Evolutionary conservation across 208 protist species (phyloP).

Genomic region (Trichomonas vaginalis): DNA sequence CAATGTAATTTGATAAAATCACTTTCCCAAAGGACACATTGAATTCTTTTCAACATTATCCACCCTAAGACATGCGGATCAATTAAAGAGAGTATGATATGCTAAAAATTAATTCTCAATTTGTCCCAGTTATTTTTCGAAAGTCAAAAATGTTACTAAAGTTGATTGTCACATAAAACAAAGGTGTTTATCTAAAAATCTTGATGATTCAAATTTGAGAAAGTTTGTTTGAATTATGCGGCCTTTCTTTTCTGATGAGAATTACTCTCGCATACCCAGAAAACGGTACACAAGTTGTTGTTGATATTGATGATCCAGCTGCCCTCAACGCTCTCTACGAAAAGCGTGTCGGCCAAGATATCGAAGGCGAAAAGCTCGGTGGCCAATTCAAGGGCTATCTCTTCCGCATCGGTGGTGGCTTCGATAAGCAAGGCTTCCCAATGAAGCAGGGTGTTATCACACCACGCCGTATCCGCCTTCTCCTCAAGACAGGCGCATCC

Average conservation of each 20-base stretch:
- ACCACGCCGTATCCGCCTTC: conserved; percentile 76
- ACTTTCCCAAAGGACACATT: too few species aligned
- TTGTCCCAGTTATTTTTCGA: too few species aligned
- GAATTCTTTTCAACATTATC: too few species aligned
- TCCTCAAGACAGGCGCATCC: too few species aligned
- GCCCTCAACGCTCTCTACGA: background rate
- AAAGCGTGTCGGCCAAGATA: background rate
- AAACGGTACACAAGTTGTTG: conserved; percentile 59
- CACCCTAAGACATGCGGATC: too few species aligned
- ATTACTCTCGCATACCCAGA: conserved; percentile 54
- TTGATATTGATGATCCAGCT: conserved; percentile 60
- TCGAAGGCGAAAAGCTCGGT: conserved; percentile 57
- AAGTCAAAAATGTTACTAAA: too few species aligned
- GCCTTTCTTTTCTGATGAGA: background rate
- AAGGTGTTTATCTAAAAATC: too few species aligned
- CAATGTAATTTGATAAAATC: too few species aligned
- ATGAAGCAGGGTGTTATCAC: conserved; percentile 97
- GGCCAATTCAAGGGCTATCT: conserved; percentile 85
- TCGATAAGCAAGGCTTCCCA: conserved; percentile 98
- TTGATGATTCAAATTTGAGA: too few species aligned
- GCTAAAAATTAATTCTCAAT: too few species aligned
- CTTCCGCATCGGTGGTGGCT: conserved; percentile 92
- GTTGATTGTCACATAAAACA: too few species aligned
- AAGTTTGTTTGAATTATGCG: background rate
- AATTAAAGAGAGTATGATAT: too few species aligned